Evolutionary conservation across 78 protist genomes (phyloP), one percentile per base, ranked within the genome.

Genomic region (Bodo saltans): DNA sequence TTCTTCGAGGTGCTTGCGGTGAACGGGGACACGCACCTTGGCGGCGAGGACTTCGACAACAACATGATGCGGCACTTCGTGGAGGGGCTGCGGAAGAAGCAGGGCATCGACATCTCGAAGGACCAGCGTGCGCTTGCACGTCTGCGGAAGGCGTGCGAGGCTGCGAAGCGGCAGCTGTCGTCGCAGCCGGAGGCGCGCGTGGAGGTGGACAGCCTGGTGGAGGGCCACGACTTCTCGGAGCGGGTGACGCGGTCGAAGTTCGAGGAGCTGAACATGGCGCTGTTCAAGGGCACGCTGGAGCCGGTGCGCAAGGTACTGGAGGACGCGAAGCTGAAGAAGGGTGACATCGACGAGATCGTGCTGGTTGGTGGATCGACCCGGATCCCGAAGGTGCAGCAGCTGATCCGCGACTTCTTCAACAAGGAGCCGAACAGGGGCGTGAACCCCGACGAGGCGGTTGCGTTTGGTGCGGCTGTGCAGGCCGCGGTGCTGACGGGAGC

Each of bases 401-500:
- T 97, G 38, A 81, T 96, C 78, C 89, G 92, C 88, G 98, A 97
- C 87, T 96, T 91, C 87, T 97, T 98, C 95, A 92, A 97, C 88
- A 94, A 95, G 92, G 99, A 98, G 86, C 98, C 93, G 33, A 94
- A 90, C 89, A 86, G 83, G 75, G n/a, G 68, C 40, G 87, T 87
- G 83, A 81, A 81, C 84, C 85, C 86, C 30, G 90, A 87, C 79
- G 90, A 87, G 76, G 78, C 88, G 12, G 99, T 98, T n/a, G 99
- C 99, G 71, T 95, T 97, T 87, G 99, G 99, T 40, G 99, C 99
- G 42, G 99, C 99, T 30, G 97, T 96, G 30, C 99, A 95, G 96
- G 99, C 97, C 30, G 98, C 96, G 71, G 91, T 98, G 39, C 92
- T 97, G 60, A 68, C 92, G 25, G 96, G 96, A 41, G 90, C 83